Percentiles rank a stretch among this genome's conserved stretches.
phyloP scores from a whole-genome alignment of 1,139 yeast species.

The Groenewaldozyma auringiensis region DNA sequence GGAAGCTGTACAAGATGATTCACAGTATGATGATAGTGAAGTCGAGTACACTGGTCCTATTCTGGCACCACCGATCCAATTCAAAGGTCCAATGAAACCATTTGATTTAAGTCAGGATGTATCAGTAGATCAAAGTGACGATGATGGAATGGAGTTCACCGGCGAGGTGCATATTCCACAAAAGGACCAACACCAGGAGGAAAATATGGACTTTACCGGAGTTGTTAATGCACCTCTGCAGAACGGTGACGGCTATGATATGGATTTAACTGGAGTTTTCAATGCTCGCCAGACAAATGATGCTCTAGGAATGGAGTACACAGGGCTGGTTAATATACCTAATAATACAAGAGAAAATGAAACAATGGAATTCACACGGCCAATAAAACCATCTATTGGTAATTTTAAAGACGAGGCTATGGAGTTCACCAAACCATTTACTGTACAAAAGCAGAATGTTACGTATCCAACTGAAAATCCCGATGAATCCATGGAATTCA shows the following conservation, averaged over 20 bases:
- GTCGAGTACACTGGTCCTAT: background rate
- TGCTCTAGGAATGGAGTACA: conserved; percentile 3
- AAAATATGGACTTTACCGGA: conserved; percentile 3
- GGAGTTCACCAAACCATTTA: conserved; percentile 18
- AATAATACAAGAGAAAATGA: too few species aligned
- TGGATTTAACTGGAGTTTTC: conserved; percentile 16
- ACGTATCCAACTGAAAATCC: background rate
- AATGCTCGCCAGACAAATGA: conserved; percentile 3
- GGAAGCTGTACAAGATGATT: too few species aligned
- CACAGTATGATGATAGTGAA: background rate
- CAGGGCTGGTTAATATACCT: too few species aligned
- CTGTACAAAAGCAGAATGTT: background rate
- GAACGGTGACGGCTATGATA: conserved; percentile 13
- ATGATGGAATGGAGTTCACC: conserved; percentile 10
- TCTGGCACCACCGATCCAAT: background rate
- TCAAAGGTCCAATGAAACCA: background rate
- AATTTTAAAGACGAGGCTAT: conserved; percentile 13
- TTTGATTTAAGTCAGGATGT: background rate
- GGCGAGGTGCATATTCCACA: background rate
- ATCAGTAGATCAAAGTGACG: too few species aligned
- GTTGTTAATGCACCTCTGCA: background rate
- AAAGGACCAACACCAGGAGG: conserved; percentile 5
- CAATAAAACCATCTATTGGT: background rate
- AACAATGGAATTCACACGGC: conserved; percentile 3
- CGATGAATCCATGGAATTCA: background rate